Percentiles rank a stretch among this genome's conserved stretches.
phyloP scores from a whole-genome alignment of 768 basidiomycete species.

The Sporobolomyces pararoseus region DNA sequence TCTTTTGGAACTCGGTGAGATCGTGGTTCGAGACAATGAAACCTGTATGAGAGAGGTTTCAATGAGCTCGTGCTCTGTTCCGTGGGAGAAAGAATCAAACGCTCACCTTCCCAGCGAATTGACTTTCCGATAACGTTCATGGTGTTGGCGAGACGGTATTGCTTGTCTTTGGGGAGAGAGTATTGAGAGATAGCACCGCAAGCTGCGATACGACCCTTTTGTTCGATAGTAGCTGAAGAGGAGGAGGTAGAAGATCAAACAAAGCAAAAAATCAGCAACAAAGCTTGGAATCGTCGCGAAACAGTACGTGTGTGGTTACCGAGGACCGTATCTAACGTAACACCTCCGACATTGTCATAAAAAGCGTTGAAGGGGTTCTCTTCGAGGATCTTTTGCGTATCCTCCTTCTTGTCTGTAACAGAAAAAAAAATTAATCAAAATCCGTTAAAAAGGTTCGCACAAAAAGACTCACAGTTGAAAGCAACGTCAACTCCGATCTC shows the following conservation, averaged over 20 bases:
- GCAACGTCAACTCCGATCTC: constrained; percentile 64
- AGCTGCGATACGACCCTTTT: constrained; percentile 43
- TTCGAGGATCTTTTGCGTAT: constrained; percentile 56
- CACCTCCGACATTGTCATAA: constrained; percentile 45
- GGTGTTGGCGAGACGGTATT: constrained; percentile 40
- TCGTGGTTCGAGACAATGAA: constrained; percentile 33
- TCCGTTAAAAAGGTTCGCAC: neutral
- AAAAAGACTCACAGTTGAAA: constrained; percentile 57
- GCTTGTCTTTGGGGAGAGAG: constrained; percentile 37
- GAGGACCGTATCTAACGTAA: constrained; percentile 46
- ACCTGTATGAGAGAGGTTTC: neutral
- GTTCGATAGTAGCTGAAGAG: constrained; percentile 44
- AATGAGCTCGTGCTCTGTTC: neutral
- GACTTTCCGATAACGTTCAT: constrained; percentile 29
- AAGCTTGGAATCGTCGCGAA: too few species aligned
- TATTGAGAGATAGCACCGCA: constrained; percentile 28
- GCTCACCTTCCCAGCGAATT: constrained; percentile 26
- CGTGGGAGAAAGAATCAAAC: neutral
- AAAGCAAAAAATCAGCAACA: too few species aligned
- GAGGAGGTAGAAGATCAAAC: too few species aligned
- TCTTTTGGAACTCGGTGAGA: constrained; percentile 29
- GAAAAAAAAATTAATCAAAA: neutral
- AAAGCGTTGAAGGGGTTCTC: constrained; percentile 56
- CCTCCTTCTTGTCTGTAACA: constrained; percentile 54
- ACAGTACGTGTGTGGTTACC: too few species aligned